phyloP scores from a whole-genome alignment of 805 yeast species.

The Zygosaccharomyces rouxii region DNA sequence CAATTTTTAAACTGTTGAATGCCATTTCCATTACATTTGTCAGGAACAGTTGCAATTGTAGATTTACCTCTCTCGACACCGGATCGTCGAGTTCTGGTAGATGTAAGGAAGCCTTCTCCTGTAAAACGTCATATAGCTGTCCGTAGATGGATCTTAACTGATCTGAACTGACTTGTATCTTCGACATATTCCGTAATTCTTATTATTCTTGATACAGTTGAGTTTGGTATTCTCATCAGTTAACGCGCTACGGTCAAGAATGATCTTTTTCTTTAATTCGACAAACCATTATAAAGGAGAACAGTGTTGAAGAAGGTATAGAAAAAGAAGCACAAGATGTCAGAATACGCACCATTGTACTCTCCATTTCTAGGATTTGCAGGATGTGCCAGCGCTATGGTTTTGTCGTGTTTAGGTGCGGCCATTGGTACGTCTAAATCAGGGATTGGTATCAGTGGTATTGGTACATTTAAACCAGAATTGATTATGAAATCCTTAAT shows the following conservation, averaged over 20 bases:
- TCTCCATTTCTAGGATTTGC: constrained; percentile 98
- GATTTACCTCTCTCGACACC: constrained; percentile 18
- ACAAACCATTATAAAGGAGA: no score
- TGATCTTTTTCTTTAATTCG: background rate
- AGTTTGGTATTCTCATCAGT: background rate
- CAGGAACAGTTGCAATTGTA: constrained; percentile 25
- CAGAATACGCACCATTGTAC: constrained; percentile 77
- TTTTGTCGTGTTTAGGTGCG: constrained; percentile 93
- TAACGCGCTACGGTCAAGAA: constrained; percentile 2
- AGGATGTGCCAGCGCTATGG: constrained; percentile 92
- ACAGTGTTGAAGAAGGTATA: background rate
- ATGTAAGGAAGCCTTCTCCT: constrained; percentile 20
- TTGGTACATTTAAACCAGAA: constrained; percentile 96
- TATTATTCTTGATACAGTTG: background rate
- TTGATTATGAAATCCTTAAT: constrained; percentile 91
- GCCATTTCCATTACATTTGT: constrained; percentile 46
- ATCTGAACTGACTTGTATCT: constrained; percentile 25
- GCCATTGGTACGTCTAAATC: constrained; percentile 98
- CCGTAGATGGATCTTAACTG: constrained; percentile 29
- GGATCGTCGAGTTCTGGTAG: constrained; percentile 18
- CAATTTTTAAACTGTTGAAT: constrained; percentile 50
- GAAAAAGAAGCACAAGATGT: constrained; percentile 7
- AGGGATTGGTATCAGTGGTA: constrained; percentile 97
- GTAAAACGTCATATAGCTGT: constrained; percentile 26
- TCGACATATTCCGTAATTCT: constrained; percentile 1